A percentile compares a stretch with the other conserved stretches of the same genome.
These are phyloP conservation scores for Leccinum truebloodii DNA, from an alignment of 768 basidiomycete species.

Conservation along the genomic window DNA sequence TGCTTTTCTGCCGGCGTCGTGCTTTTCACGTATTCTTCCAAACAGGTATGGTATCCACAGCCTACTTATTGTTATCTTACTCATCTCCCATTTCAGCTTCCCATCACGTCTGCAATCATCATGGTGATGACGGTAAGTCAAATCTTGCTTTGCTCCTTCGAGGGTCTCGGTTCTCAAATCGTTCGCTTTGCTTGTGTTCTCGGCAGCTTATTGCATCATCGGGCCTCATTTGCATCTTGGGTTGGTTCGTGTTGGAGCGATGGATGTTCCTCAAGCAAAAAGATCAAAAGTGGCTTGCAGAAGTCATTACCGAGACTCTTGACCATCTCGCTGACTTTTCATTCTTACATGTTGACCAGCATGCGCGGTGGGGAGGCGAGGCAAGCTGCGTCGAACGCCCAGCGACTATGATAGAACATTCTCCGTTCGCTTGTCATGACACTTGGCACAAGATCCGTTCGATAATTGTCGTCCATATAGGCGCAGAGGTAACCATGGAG, in stretches of 20 bases:
- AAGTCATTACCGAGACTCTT: slow-evolving; percentile 34
- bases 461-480: background rate
- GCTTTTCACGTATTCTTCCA: slow-evolving; percentile 72
- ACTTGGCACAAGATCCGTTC: background rate
- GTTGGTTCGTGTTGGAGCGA: slow-evolving; percentile 53
- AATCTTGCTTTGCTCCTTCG: background rate
- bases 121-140: slow-evolving; percentile 59
- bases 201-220: slow-evolving; percentile 35
- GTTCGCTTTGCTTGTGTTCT: background rate
- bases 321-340: slow-evolving; percentile 14
- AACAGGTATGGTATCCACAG: slow-evolving; percentile 47
- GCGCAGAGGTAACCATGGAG: background rate
- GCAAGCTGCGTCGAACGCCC: no score
- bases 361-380: no score
- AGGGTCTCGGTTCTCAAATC: background rate
- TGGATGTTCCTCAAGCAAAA: slow-evolving; percentile 45
- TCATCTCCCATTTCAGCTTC: slow-evolving; percentile 39
- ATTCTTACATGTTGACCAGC: no score
- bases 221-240: slow-evolving; percentile 48
- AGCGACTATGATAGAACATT: no score
- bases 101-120: slow-evolving; percentile 65
- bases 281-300: slow-evolving; percentile 48
- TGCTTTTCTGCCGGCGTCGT: slow-evolving; percentile 79
- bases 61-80: background rate
- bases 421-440: no score